Evolutionary conservation across 441 rosid genomes (phyloP), one percentile per base, ranked within the genome.

Genomic region (Adansonia rubrostipa): DNA sequence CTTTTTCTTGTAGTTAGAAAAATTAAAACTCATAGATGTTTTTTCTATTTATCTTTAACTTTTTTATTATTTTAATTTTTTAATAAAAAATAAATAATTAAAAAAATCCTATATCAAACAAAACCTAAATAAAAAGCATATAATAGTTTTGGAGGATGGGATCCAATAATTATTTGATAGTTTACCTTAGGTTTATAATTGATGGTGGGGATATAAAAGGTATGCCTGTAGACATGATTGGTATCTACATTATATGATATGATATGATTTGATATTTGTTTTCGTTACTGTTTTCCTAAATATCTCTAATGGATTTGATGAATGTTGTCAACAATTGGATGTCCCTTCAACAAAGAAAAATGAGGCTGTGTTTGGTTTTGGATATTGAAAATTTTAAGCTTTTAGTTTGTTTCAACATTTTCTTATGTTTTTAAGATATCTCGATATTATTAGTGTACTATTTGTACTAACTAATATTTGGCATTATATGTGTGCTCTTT

Each of bases 181-280:
- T 44, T 78, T 72, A 72, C n/a, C 54, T 8, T 47, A 10, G 19
- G 15, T 42, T 44, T 54, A 8, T 24, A 17, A 74, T 33, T 5
- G 9, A 71, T 67, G 57, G 84, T 80, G 79, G 87, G 82, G 82
- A 22, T 11, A 20, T 51, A 28, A 24, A 70, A 17, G 45, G 74
- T 57, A 75, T 76, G 67, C 74, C 78, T 79, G 22, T 2, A 36
- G 85, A 74, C 82, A 77, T 77, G 84, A 83, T 79, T 74, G 81
- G 72, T 69, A 70, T 74, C 53, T 71, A 74, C 58, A 42, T 70
- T 53, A 63, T 75, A 70, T 73, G 68, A 58, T 61, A 71, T 85
- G 70, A 70, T 73, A 42, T 81, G 83, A 83, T 82, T 78, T 80
- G 86, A 80, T 78, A 9, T 77, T 2, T 61, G 61, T 76, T 44